These are phyloP conservation scores for Gossypium turneri DNA, from an alignment of 345 rosid species.

Conservation along the genomic window DNA sequence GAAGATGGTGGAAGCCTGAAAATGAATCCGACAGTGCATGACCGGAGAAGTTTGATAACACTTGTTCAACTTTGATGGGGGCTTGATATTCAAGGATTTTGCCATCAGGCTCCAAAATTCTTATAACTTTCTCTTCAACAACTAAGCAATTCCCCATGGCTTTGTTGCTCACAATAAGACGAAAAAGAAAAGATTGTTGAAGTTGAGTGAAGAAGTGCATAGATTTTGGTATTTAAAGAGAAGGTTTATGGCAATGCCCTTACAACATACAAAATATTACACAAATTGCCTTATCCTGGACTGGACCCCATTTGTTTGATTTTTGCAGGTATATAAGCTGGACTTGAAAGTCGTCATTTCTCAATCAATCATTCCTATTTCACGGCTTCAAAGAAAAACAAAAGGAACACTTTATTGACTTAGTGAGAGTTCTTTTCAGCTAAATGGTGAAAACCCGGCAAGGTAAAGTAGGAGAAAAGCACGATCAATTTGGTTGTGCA, in stretches of 20 bases:
- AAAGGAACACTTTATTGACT: neutral
- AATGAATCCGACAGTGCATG: conserved; percentile 50
- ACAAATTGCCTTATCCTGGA: neutral
- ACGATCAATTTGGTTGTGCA: too few species aligned
- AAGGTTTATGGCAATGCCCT: conserved; percentile 29
- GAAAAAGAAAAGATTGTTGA: neutral
- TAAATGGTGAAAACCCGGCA: neutral
- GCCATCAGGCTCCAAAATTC: conserved; percentile 66
- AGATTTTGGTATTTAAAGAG: conserved; percentile 30
- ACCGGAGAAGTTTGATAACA: conserved; percentile 63
- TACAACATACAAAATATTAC: conserved; percentile 20
- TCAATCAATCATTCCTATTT: conserved; percentile 12
- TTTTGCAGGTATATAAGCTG: conserved; percentile 9
- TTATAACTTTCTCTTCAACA: conserved; percentile 47
- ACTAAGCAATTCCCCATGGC: conserved; percentile 86
- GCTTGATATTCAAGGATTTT: conserved; percentile 61
- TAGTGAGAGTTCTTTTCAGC: neutral
- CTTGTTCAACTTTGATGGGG: conserved; percentile 51
- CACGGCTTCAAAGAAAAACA: neutral
- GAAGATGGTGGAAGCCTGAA: conserved; percentile 38
- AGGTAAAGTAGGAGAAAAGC: too few species aligned
- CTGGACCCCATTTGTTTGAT: conserved; percentile 35
- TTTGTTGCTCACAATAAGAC: conserved; percentile 6
- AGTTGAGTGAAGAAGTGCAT: conserved; percentile 8
- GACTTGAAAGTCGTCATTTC: conserved; percentile 7